Conservation (phyloP, 2,329 filamentous ascomycete genomes). For the Alternaria conjuncta region DNA sequence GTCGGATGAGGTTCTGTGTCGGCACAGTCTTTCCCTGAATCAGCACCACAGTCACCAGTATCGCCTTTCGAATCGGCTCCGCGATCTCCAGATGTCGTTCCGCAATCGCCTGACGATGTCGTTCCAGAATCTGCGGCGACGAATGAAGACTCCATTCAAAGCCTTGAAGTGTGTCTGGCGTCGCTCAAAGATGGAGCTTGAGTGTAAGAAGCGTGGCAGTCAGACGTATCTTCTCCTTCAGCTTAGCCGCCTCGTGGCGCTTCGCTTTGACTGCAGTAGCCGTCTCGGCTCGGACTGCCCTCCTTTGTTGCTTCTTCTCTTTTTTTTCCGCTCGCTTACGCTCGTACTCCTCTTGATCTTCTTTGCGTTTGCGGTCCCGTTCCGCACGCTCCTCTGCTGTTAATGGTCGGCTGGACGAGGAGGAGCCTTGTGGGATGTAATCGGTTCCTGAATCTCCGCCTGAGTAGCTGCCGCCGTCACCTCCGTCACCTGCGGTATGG, state of each 20-base stretch:
- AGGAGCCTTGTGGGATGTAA: not conserved
- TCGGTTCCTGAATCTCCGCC: not conserved
- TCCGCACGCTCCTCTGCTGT: not conserved
- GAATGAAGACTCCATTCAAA: not conserved
- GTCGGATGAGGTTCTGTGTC: not conserved
- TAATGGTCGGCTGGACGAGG: not conserved
- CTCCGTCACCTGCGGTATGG: not conserved
- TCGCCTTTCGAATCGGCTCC: not conserved
- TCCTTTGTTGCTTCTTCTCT: not conserved
- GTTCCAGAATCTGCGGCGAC: not conserved
- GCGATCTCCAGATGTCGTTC: not conserved
- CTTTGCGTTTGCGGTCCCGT: not conserved
- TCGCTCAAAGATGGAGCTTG: not conserved
- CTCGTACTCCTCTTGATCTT: not conserved
- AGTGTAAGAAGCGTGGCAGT: not conserved
- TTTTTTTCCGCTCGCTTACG: not conserved
- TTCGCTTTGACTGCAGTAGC: not conserved
- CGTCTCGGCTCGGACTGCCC: not conserved
- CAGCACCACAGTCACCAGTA: not conserved
- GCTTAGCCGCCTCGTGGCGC: not conserved
- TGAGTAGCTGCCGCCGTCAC: not conserved
- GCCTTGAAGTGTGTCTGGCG: not conserved
- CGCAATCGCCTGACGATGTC: not conserved
- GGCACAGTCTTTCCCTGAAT: not conserved
- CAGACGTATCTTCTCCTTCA: not conserved